Evolutionary conservation across 768 basidiomycete genomes (phyloP), one percentile per base, ranked within the genome.

Genomic region (Grammothele lineata): DNA sequence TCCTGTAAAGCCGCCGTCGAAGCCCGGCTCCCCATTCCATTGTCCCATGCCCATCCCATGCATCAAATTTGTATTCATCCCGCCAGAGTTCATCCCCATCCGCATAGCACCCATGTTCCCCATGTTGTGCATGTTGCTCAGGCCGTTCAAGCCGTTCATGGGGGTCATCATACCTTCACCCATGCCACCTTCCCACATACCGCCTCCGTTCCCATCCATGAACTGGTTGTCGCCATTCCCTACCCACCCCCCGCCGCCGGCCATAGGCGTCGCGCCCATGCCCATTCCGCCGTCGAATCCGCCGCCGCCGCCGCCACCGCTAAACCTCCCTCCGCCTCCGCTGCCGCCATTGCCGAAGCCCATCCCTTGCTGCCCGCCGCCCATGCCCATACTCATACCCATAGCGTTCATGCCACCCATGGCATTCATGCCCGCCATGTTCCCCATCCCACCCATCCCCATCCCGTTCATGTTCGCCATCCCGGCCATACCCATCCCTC

Each of bases 21-120:
- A 68, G 21, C 55, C 62, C n/a, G n/a, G n/a, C 15, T 53, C 53
- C 24, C 37, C 64, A 70, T 43, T 66, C 75, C 63, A 58, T 75
- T 43, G 63, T 27, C 27, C 59, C 64, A 44, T 78, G 74, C 76
- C 57, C 55, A 59, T 59, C 2, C 57, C 53, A 8, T n/a, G 12
- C 49, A 48, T 54, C 51, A 51, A 47, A 30, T 44, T 47, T 45
- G 45, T n/a, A 37, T 43, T 38, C 57, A 58, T 46, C 21, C 11
- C 40, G 11, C 37, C 30, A n/a, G n/a, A n/a, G 39, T 51, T 51
- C 55, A 43, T 48, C 32, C 43, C 50, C 55, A 55, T 55, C 12
- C 46, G 26, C 53, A 60, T 55, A 26, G 40, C 51, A 23, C 43
- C 52, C 55, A 56, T 54, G 15, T 45, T 36, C 42, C 46, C 52